These are phyloP conservation scores for Hylodesmum podocarpum DNA, from an alignment of 306 rosid species.

Conservation along the genomic window DNA sequence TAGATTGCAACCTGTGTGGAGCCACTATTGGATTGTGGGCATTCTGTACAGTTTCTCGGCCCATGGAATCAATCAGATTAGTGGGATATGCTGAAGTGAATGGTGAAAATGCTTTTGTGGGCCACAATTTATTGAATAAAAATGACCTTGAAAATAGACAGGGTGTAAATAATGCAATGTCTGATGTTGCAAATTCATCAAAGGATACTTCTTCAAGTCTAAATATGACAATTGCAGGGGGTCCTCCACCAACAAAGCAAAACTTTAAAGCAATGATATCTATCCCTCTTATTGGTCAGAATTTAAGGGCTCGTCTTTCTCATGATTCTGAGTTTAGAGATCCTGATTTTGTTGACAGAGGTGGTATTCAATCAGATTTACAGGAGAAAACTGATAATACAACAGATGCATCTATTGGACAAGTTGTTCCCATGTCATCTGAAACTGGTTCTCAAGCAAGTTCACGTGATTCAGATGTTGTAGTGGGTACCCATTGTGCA, in stretches of 20 bases:
- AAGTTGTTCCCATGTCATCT: conserved; percentile 37
- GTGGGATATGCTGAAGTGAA: conserved; percentile 63
- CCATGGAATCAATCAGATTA: conserved; percentile 70
- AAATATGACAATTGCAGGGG: conserved; percentile 91
- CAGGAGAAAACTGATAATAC: conserved; percentile 39
- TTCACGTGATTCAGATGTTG: conserved; percentile 27
- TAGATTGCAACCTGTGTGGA: conserved; percentile 90
- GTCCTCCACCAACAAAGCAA: conserved; percentile 92
- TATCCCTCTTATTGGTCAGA: conserved; percentile 80
- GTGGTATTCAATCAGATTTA: conserved; percentile 34
- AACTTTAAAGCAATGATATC: conserved; percentile 82
- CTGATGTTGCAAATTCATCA: conserved; percentile 46
- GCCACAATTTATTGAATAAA: conserved; percentile 32
- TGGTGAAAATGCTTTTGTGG: conserved; percentile 41
- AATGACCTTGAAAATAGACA: conserved; percentile 40
- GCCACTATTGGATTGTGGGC: conserved; percentile 96
- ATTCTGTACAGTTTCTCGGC: conserved; percentile 60
- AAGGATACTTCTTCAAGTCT: conserved; percentile 51
- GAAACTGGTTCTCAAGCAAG: conserved; percentile 43
- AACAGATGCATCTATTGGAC: conserved; percentile 21
- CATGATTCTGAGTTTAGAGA: conserved; percentile 53
- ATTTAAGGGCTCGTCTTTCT: conserved; percentile 75
- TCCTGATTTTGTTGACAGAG: conserved; percentile 30
- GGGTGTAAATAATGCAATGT: conserved; percentile 23
- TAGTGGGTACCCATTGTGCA: conserved; percentile 20